Evolutionary conservation across 176 grass and related monocot species (phyloP).

Genomic region (Eragrostis nindensis): DNA sequence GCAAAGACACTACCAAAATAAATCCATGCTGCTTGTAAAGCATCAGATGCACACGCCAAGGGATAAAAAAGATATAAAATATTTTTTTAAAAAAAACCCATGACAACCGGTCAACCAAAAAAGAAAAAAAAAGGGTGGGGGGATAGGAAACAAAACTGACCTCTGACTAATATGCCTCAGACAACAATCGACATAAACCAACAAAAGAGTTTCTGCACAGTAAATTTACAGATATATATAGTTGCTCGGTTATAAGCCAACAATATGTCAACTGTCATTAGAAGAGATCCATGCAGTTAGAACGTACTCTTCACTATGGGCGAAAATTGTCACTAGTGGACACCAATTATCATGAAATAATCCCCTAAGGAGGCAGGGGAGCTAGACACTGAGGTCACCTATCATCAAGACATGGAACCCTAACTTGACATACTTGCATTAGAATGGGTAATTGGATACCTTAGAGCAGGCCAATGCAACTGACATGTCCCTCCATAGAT

Average conservation of each 20-base stretch:
- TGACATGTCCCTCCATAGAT: slow-evolving; percentile 67
- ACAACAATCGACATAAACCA: too few relatives aligned
- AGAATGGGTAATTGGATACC: slow-evolving; percentile 43
- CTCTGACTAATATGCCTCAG: too few relatives aligned
- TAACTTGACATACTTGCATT: slow-evolving; percentile 26
- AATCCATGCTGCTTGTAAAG: neutral
- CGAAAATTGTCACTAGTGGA: slow-evolving; percentile 10
- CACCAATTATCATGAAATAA: neutral
- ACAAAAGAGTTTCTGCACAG: neutral
- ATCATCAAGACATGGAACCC: slow-evolving; percentile 4
- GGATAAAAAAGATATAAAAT: neutral
- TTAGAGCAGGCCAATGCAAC: slow-evolving; percentile 70
- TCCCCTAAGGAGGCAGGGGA: neutral
- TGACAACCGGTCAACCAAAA: slow-evolving; percentile 2
- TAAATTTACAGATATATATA: neutral
- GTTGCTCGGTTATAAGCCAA: too few relatives aligned
- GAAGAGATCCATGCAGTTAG: neutral
- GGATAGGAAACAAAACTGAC: too few relatives aligned
- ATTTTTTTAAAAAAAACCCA: slow-evolving; percentile 13
- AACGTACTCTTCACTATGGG: neutral
- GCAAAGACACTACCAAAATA: neutral
- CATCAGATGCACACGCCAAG: neutral
- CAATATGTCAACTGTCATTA: neutral
- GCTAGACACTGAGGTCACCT: neutral
- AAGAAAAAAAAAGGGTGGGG: too few relatives aligned